Percentiles rank a stretch among this genome's conserved stretches.
Conservation (phyloP, 1,284 basidiomycete species). For the Boletus semigastroideus region DNA sequence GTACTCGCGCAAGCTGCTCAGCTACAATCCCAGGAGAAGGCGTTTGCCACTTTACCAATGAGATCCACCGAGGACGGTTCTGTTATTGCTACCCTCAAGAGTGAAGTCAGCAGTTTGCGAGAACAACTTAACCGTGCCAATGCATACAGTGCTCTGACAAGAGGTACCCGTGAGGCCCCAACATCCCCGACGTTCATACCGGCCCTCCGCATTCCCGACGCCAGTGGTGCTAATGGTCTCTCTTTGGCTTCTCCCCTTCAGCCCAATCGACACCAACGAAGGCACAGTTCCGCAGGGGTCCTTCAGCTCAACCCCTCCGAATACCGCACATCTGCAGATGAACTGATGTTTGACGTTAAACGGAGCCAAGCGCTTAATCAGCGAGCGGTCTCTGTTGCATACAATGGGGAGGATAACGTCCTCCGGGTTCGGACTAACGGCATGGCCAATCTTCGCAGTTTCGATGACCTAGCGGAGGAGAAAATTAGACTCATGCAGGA, state of each 20-base stretch:
- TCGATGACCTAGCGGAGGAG: conserved; percentile 92
- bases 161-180: conserved; percentile 70
- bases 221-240: conserved; percentile 42
- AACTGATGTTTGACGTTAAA: conserved; percentile 77
- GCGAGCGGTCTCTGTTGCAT: conserved; percentile 91
- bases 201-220: conserved; percentile 58
- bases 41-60: conserved; percentile 57
- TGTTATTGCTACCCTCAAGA: conserved; percentile 86
- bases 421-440: conserved; percentile 74
- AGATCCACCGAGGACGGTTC: conserved; percentile 79
- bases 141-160: conserved; percentile 82
- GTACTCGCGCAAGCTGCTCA: conserved; percentile 72
- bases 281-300: conserved; percentile 84
- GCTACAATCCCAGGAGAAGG: conserved; percentile 78
- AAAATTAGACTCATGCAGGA: conserved; percentile 95
- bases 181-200: conserved; percentile 82
- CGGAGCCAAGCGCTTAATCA: conserved; percentile 75
- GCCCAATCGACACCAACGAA: conserved; percentile 64
- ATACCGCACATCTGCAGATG: conserved; percentile 73
- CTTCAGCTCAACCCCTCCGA: conserved; percentile 63
- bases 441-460: conserved; percentile 65
- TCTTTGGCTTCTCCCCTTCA: conserved; percentile 32
- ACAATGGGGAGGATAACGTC: conserved; percentile 74
- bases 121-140: conserved; percentile 96
- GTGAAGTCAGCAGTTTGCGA: conserved; percentile 86